Conservation (phyloP, 225 moss, liverwort and hornwort species). For the Neckera pumila region DNA sequence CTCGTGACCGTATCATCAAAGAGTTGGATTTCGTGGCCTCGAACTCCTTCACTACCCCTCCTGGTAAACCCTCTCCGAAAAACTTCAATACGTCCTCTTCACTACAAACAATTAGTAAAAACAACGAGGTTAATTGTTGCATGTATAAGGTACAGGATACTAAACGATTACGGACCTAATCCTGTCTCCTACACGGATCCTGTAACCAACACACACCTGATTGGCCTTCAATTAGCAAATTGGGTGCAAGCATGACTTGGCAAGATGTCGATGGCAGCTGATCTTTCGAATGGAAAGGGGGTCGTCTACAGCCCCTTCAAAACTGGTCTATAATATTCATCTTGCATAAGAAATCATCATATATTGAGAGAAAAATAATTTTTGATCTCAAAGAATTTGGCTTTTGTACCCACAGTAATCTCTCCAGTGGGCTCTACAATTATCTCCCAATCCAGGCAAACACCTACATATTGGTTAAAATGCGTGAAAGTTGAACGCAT, state of each 20-base stretch:
- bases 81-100: slow-evolving; percentile 40
- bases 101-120: slow-evolving; percentile 17
- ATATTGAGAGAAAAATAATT: not conserved
- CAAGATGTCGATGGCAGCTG: not conserved
- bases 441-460: not conserved
- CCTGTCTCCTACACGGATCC: not conserved
- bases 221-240: not conserved
- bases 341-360: not conserved
- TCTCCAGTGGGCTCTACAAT: not conserved
- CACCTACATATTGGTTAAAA: not conserved
- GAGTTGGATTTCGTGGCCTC: slow-evolving; percentile 62
- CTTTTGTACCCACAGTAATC: not conserved
- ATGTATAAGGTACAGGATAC: not conserved
- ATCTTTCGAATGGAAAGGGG: not conserved
- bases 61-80: slow-evolving; percentile 86
- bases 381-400: not conserved
- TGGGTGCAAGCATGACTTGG: not conserved
- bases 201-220: not conserved
- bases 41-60: slow-evolving; percentile 69
- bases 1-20: slow-evolving; percentile 50
- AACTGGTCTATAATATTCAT: not conserved
- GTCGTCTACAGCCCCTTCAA: not conserved
- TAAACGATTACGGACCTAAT: not conserved
- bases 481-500: not conserved
- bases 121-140: not conserved